phyloP scores from a whole-genome alignment of 768 basidiomycete species.

The Phanerodontia chrysosporium region DNA sequence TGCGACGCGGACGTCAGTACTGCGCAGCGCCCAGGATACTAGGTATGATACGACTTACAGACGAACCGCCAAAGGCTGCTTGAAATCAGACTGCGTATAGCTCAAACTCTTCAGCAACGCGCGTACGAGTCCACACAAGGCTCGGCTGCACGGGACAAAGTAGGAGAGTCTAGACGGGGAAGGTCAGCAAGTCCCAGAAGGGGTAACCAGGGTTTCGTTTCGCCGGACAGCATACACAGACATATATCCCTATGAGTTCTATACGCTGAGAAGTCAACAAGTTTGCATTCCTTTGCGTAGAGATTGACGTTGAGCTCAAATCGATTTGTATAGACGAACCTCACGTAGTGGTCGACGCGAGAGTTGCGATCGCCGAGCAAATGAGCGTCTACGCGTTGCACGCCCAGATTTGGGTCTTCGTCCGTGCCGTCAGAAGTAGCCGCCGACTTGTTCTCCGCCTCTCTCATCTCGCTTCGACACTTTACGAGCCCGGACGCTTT shows the following conservation, averaged over 20 bases:
- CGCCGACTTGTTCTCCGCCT: constrained; percentile 1
- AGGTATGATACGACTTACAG: background rate
- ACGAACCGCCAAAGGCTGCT: background rate
- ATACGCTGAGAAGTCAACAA: too few species aligned
- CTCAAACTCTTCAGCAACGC: background rate
- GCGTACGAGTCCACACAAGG: background rate
- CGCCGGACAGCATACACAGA: too few species aligned
- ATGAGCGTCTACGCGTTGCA: constrained; percentile 9
- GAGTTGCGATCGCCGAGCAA: background rate
- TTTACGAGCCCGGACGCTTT: background rate
- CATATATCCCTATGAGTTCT: too few species aligned
- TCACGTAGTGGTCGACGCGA: background rate
- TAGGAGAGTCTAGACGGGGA: too few species aligned
- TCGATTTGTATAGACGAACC: too few species aligned
- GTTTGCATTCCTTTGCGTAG: too few species aligned
- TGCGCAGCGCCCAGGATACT: background rate
- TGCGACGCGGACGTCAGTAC: background rate
- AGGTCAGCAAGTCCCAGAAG: too few species aligned
- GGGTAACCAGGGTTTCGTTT: too few species aligned
- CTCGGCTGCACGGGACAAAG: too few species aligned
- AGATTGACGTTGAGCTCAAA: too few species aligned
- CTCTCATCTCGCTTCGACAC: background rate
- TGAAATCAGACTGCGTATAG: background rate
- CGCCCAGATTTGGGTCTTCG: constrained; percentile 5
- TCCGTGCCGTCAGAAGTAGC: constrained; percentile 9